Evolutionary conservation across 2,329 filamentous ascomycete genomes (phyloP).

Genomic region (Daldinia eschscholtzii): DNA sequence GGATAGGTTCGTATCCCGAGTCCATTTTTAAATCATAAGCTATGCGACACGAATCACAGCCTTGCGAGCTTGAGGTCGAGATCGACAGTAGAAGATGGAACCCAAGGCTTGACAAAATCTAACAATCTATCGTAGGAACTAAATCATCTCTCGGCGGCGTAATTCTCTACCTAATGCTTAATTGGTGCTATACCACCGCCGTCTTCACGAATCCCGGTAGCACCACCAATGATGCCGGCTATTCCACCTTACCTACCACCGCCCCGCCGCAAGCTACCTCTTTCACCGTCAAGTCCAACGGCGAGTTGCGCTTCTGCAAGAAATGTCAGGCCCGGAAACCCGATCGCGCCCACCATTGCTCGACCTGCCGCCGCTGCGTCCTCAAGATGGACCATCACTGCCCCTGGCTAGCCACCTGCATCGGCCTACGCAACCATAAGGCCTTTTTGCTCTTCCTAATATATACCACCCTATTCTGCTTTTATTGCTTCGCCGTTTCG

Average conservation of each 20-base stretch:
- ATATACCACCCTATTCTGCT: conserved; percentile 89
- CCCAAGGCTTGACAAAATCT: conserved; percentile 2
- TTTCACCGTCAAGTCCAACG: conserved; percentile 93
- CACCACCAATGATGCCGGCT: conserved; percentile 74
- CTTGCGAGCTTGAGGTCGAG: background rate
- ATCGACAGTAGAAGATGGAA: background rate
- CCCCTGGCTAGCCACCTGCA: conserved; percentile 96
- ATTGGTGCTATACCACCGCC: conserved; percentile 90
- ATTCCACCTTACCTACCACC: conserved; percentile 84
- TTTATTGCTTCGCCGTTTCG: conserved; percentile 82
- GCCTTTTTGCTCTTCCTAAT: conserved; percentile 91
- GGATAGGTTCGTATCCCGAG: conserved; percentile 65
- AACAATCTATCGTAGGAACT: conserved; percentile 59
- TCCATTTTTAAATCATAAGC: background rate
- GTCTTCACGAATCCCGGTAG: conserved; percentile 92
- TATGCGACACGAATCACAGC: conserved; percentile 19
- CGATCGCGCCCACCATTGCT: conserved; percentile 96
- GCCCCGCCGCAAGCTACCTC: conserved; percentile 73
- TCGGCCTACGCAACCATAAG: conserved; percentile 95
- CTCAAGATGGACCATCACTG: conserved; percentile 99
- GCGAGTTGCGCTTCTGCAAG: conserved; percentile 91
- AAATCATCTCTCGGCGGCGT: conserved; percentile 73
- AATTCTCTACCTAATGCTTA: conserved; percentile 80
- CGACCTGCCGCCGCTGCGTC: conserved; percentile 91
- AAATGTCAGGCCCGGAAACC: conserved; percentile 97